Evolutionary conservation across 208 protist genomes (phyloP), one percentile per base, ranked within the genome.

Genomic region (Crithidia acanthocephali): DNA sequence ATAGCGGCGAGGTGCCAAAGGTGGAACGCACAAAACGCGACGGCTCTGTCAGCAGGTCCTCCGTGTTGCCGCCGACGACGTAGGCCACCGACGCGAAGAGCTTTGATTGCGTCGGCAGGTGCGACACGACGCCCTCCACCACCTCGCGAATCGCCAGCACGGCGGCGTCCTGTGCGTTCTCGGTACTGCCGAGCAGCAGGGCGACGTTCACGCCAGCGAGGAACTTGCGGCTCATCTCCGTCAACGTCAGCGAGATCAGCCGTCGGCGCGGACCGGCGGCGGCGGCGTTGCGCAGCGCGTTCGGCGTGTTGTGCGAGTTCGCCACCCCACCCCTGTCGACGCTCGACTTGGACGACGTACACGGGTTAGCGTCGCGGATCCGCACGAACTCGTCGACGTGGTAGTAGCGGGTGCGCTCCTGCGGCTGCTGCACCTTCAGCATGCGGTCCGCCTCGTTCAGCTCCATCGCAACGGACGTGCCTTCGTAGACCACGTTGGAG

Each of bases 301-400:
- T 56, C 16, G 28, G 10, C 62, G 27, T 71, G 42, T 45, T 33
- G 64, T 59, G 18, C 25, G 44, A 55, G 33, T 32, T 22, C 25
- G 44, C 45, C 27, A 40, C 33, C 15, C 18, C 32, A n/a, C 37
- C 56, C 18, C 18, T 22, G 42, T 45, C 30, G 7, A 15, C 22
- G 32, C 61, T 53, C 5, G 47, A 53, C 30, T 44, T 66, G 6
- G 47, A 56, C 47, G 20, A 44, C 30, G 61, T 28, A 32, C 1
- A 27, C 3, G 47, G n/a, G 47, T 42, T 66, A 47, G 10, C 11
- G 25, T 75, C 63, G n/a, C 47, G n/a, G 75, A 72, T 81, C 32
- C 52, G 72, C 28, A 90, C 33, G 47, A 74, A 90, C 80, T 93
- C 87, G 69, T 88, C 83, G 11, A 93, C 87, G 40, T 83, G 35